Conservation (phyloP, 257 asterid genomes). For the Orobanche coerulescens region DNA sequence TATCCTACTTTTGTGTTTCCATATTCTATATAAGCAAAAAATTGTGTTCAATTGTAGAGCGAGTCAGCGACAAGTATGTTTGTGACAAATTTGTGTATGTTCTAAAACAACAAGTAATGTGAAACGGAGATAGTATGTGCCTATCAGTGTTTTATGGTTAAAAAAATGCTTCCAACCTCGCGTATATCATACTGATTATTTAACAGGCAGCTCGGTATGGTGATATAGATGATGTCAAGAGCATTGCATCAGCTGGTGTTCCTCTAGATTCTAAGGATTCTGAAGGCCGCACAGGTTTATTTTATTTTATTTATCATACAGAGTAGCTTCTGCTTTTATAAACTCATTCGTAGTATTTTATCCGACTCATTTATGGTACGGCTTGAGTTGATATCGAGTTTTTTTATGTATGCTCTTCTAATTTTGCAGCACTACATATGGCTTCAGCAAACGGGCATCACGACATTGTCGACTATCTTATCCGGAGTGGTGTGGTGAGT, state of each 20-base stretch:
- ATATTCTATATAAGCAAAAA: too few species aligned
- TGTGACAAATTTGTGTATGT: too few species aligned
- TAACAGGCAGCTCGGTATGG: conserved; percentile 76
- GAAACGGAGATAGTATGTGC: too few species aligned
- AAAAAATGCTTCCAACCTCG: not conserved
- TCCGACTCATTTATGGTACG: not conserved
- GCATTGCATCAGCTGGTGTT: conserved; percentile 52
- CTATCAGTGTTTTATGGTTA: conserved; percentile 9
- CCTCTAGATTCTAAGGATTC: conserved; percentile 67
- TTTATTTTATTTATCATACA: not conserved
- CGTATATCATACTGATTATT: not conserved
- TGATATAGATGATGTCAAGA: conserved; percentile 58
- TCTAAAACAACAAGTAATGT: too few species aligned
- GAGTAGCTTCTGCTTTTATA: too few species aligned
- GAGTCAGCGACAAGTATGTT: too few species aligned
- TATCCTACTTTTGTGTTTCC: too few species aligned
- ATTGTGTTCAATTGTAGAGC: too few species aligned
- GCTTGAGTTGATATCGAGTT: not conserved
- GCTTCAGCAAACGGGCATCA: conserved; percentile 93
- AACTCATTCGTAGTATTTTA: not conserved
- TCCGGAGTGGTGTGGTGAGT: conserved; percentile 68
- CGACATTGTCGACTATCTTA: conserved; percentile 59
- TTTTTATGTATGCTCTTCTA: conserved; percentile 12
- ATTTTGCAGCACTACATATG: conserved; percentile 85
- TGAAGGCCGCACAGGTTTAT: conserved; percentile 72